A percentile compares a stretch with the other conserved stretches of the same genome.
These are phyloP conservation scores for Saccharomyces mikatae DNA, from an alignment of 805 yeast genomes.

Conservation along the genomic window DNA sequence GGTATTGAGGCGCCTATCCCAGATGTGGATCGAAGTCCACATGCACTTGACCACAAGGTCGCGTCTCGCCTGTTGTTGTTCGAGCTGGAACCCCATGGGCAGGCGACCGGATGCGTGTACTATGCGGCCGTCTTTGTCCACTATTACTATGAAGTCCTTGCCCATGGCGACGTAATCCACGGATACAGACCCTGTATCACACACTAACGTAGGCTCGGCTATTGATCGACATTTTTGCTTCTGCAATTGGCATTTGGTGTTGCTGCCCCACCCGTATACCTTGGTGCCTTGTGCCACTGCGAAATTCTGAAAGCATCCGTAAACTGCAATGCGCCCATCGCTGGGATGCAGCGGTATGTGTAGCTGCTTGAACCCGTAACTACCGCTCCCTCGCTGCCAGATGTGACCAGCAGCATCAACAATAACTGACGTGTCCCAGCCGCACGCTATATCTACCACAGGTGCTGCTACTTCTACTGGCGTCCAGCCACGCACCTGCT, in stretches of 20 bases:
- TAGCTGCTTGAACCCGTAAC: slow-evolving; percentile 12
- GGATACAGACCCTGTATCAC: slow-evolving; percentile 1
- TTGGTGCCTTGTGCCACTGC: slow-evolving; percentile 48
- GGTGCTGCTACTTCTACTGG: not conserved
- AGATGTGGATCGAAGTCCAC: slow-evolving; percentile 74
- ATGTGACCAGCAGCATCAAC: slow-evolving; percentile 36
- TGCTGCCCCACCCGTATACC: slow-evolving; percentile 44
- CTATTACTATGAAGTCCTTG: slow-evolving; percentile 21
- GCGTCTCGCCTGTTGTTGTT: slow-evolving; percentile 7
- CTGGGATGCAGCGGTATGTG: slow-evolving; percentile 41
- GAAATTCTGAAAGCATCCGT: slow-evolving; percentile 36
- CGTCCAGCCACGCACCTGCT: slow-evolving; percentile 29
- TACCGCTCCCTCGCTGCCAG: slow-evolving; percentile 54
- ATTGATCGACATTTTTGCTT: slow-evolving; percentile 14
- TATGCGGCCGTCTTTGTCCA: slow-evolving; percentile 11
- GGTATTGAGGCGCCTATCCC: slow-evolving; percentile 12
- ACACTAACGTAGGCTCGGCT: slow-evolving; percentile 13
- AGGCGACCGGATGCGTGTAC: slow-evolving; percentile 10
- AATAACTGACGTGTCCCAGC: slow-evolving; percentile 70
- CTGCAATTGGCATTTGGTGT: slow-evolving; percentile 41
- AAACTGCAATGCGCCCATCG: slow-evolving; percentile 25
- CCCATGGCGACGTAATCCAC: slow-evolving; percentile 22
- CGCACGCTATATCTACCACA: slow-evolving; percentile 52
- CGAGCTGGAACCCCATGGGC: slow-evolving; percentile 12
- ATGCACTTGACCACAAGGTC: slow-evolving; percentile 31